A percentile compares a stretch with the other conserved stretches of the same genome.
Evolutionary conservation across 1,284 basidiomycete genomes (phyloP).

Genomic region (Tylopilus microsporus): DNA sequence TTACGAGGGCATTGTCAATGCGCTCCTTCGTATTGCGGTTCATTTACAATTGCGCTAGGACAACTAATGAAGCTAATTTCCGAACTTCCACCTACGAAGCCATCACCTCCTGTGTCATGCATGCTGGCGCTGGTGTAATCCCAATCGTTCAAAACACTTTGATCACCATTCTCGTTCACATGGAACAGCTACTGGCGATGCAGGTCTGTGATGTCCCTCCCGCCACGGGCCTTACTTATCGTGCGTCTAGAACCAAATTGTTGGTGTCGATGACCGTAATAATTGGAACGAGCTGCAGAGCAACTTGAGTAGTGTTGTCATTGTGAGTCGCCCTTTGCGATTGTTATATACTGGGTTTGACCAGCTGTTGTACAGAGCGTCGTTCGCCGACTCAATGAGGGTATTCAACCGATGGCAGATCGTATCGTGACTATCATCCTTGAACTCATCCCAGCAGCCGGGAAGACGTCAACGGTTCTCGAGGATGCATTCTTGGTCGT

Average conservation of each 20-base stretch:
- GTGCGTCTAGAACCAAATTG: conserved; percentile 73
- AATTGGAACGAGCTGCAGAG: conserved; percentile 99
- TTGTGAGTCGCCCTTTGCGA: conserved; percentile 45
- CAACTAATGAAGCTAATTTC: conserved; percentile 87
- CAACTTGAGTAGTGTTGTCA: conserved; percentile 89
- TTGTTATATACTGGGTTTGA: not conserved
- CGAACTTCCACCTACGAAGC: conserved; percentile 97
- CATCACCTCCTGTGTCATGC: conserved; percentile 80
- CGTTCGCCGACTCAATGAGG: conserved; percentile 76
- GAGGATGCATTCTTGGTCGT: conserved; percentile 97
- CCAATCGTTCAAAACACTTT: conserved; percentile 80
- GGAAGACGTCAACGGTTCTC: conserved; percentile 91
- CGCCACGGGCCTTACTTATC: conserved; percentile 1
- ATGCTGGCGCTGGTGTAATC: conserved; percentile 79
- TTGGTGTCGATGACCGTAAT: conserved; percentile 94
- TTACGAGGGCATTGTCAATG: conserved; percentile 82
- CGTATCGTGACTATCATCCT: conserved; percentile 93
- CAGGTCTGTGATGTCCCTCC: conserved; percentile 44
- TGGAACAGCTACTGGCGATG: conserved; percentile 83
- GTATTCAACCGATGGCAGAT: conserved; percentile 87
- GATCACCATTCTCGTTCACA: conserved; percentile 78
- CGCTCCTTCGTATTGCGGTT: conserved; percentile 53
- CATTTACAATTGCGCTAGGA: conserved; percentile 41
- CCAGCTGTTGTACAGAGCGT: conserved; percentile 53
- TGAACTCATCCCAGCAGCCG: conserved; percentile 79